phyloP scores from a whole-genome alignment of 495 filamentous ascomycete genomes.

The Niebla homalea region DNA sequence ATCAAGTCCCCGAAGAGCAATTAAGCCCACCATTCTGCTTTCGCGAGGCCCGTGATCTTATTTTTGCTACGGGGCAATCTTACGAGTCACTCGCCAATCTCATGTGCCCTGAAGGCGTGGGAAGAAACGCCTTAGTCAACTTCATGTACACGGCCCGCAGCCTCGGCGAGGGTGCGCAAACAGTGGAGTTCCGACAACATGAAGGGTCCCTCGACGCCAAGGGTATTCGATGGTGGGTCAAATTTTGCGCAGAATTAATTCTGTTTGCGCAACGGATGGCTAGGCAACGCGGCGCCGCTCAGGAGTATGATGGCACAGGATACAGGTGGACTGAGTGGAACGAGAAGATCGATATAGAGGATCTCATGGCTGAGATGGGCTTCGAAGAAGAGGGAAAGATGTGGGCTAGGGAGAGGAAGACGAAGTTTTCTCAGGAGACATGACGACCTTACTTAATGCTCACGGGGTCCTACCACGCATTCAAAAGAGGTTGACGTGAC shows the following conservation, averaged over 20 bases:
- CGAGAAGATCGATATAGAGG: constrained; percentile 5
- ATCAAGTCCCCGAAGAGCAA: not conserved
- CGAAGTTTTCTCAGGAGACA: not conserved
- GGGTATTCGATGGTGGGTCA: constrained; percentile 20
- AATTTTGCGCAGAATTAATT: constrained; percentile 21
- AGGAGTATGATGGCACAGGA: not conserved
- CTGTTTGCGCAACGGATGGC: constrained; percentile 10
- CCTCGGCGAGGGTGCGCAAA: not conserved
- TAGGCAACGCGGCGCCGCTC: not conserved
- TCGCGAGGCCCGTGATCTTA: not conserved
- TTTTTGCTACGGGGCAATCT: constrained; percentile 2
- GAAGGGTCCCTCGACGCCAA: constrained; percentile 21
- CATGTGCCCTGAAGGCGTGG: constrained; percentile 1
- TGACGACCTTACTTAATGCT: too few species aligned
- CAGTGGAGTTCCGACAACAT: constrained; percentile 32
- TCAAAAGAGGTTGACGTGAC: too few species aligned
- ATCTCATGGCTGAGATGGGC: constrained; percentile 6
- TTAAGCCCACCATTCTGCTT: not conserved
- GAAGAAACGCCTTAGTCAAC: not conserved
- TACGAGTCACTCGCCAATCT: not conserved
- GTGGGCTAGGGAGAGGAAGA: not conserved
- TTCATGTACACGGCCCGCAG: constrained; percentile 5
- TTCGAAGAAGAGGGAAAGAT: constrained; percentile 5
- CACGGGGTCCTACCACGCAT: too few species aligned
- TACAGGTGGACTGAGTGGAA: constrained; percentile 2